These are phyloP conservation scores for Deinandra increscens DNA, from an alignment of 129 eudicot species.

Conservation along the genomic window DNA sequence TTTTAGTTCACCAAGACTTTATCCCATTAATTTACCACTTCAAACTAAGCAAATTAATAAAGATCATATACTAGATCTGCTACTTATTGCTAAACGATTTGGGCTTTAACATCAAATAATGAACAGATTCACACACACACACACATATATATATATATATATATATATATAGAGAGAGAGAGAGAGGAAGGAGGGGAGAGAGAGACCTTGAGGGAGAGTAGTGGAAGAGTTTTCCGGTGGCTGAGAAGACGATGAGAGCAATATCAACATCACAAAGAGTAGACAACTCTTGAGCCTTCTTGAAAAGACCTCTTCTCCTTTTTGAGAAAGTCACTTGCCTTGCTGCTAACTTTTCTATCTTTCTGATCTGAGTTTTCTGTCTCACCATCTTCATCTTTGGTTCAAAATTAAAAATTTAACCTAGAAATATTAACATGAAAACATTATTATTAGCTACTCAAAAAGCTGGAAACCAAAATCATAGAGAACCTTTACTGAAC, in stretches of 20 bases:
- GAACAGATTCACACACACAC: not conserved
- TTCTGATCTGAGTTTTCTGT: slow-evolving; percentile 42
- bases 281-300: slow-evolving; percentile 41
- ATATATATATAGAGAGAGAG: not conserved
- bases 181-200: too few species aligned
- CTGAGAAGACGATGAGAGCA: slow-evolving; percentile 45
- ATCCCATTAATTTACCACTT: not conserved
- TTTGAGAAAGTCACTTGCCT: slow-evolving; percentile 46
- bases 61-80: slow-evolving; percentile 29
- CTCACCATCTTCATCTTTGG: slow-evolving; percentile 38
- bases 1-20: not conserved
- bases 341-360: slow-evolving; percentile 42
- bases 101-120: not conserved
- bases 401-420: not conserved
- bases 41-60: not conserved
- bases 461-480: not conserved
- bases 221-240: slow-evolving; percentile 43
- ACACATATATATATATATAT: not conserved
- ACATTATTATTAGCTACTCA: not conserved
- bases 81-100: not conserved
- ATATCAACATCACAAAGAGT: slow-evolving; percentile 40
- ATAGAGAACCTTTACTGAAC: slow-evolving; percentile 20
- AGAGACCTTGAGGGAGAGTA: slow-evolving; percentile 34
- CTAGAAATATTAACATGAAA: not conserved
- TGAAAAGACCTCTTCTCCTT: slow-evolving; percentile 43